Evolutionary conservation across 1,284 basidiomycete species (phyloP).

Genomic region (Ceratorhiza oryzae-sativae): DNA sequence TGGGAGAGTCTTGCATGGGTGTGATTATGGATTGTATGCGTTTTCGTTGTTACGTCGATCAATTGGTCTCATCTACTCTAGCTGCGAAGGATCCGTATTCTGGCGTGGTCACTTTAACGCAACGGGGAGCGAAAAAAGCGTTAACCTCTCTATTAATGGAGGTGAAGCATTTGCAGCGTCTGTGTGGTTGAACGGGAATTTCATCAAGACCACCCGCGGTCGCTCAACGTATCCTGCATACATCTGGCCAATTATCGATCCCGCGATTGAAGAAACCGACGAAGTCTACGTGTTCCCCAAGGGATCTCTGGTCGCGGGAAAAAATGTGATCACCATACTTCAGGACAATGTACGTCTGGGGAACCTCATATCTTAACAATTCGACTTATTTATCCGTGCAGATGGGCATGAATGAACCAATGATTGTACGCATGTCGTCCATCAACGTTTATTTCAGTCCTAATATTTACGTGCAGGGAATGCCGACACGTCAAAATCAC

Average conservation of each 20-base stretch:
- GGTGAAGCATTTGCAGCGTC: conserved; percentile 80
- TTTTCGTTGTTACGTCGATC: neutral
- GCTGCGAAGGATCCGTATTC: conserved; percentile 78
- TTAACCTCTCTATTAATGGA: conserved; percentile 78
- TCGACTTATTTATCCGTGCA: conserved; percentile 47
- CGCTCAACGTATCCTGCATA: conserved; percentile 51
- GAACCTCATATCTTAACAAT: neutral
- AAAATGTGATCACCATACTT: conserved; percentile 76
- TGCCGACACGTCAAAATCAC: conserved; percentile 61
- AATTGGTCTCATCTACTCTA: conserved; percentile 46
- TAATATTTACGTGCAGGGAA: conserved; percentile 38
- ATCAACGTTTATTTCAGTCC: neutral
- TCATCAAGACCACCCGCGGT: conserved; percentile 73
- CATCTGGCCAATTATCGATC: conserved; percentile 25
- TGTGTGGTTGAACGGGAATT: conserved; percentile 77
- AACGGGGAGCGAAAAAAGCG: conserved; percentile 63
- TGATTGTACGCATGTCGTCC: conserved; percentile 31
- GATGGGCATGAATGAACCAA: conserved; percentile 76
- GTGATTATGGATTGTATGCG: conserved; percentile 82
- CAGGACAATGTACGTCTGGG: conserved; percentile 58
- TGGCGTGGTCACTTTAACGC: conserved; percentile 81
- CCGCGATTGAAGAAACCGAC: conserved; percentile 64
- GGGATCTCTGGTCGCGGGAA: conserved; percentile 57
- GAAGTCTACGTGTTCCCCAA: conserved; percentile 67
- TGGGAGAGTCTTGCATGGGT: conserved; percentile 77